Evolutionary conservation across 2,329 filamentous ascomycete species (phyloP).

Genomic region (Scytalidium lignicola): DNA sequence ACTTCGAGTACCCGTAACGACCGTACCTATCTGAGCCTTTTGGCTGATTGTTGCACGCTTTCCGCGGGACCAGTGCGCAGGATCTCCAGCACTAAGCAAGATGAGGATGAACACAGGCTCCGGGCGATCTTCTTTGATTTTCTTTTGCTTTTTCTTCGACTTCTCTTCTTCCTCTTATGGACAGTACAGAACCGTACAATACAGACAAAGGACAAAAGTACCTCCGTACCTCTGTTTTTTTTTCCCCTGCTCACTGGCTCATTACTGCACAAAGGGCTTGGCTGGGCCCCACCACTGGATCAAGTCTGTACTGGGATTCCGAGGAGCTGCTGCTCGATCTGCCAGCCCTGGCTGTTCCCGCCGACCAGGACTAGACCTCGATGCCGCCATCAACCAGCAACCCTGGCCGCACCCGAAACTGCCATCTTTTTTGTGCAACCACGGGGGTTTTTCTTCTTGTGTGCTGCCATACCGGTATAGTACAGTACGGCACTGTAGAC

Average conservation of each 20-base stretch:
- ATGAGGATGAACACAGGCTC: neutral
- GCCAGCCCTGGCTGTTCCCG: neutral
- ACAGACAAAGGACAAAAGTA: no score
- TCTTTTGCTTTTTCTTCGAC: neutral
- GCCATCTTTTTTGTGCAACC: neutral
- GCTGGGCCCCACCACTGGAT: neutral
- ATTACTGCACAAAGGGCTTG: neutral
- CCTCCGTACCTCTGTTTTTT: no score
- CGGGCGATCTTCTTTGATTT: neutral
- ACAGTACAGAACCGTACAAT: no score
- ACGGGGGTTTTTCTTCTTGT: no score
- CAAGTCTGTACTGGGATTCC: neutral
- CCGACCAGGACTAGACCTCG: no score
- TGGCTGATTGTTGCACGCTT: no score
- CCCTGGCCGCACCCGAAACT: neutral
- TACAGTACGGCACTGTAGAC: no score
- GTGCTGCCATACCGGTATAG: no score
- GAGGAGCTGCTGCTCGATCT: neutral
- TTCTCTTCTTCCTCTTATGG: neutral
- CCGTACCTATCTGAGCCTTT: no score
- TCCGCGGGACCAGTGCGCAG: neutral
- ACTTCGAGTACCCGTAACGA: no score
- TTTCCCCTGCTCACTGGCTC: no score
- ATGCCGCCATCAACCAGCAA: neutral
- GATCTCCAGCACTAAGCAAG: neutral